Conservation (phyloP, 352 stramenopile genomes). For the Phytophthora parvispora region DNA sequence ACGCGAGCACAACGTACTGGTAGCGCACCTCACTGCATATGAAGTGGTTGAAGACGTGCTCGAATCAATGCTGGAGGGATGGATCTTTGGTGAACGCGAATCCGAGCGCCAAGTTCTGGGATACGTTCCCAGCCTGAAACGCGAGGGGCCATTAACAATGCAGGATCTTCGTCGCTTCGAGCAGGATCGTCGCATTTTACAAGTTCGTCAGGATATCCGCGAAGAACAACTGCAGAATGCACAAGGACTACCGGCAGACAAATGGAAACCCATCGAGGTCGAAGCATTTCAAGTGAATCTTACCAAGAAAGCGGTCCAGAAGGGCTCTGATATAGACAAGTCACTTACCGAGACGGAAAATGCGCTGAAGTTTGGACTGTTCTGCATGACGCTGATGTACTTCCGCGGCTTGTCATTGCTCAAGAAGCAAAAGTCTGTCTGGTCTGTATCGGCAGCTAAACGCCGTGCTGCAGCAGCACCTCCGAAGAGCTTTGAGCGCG, state of each 20-base stretch:
- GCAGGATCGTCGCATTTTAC: constrained; percentile 53
- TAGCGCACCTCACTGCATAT: constrained; percentile 84
- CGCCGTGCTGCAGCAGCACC: constrained; percentile 7
- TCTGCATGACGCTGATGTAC: constrained; percentile 98
- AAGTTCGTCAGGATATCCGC: constrained; percentile 38
- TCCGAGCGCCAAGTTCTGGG: constrained; percentile 75
- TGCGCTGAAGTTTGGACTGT: constrained; percentile 97
- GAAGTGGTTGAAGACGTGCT: constrained; percentile 97
- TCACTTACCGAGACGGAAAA: constrained; percentile 90
- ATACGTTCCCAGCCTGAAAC: constrained; percentile 90
- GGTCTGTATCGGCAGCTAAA: constrained; percentile 61
- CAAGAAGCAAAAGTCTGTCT: constrained; percentile 85
- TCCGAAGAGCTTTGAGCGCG: constrained; percentile 49
- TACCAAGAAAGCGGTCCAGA: constrained; percentile 73
- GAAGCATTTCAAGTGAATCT: constrained; percentile 59
- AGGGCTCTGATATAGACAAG: constrained; percentile 73
- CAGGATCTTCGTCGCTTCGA: constrained; percentile 74
- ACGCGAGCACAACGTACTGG: constrained; percentile 89
- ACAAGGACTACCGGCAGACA: constrained; percentile 68
- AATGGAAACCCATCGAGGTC: constrained; percentile 83
- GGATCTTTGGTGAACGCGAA: constrained; percentile 96
- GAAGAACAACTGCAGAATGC: constrained; percentile 48
- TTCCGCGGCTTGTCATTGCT: constrained; percentile 94
- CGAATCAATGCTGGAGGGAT: constrained; percentile 97
- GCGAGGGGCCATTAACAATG: constrained; percentile 76